Base-by-base conservation (phyloP, 257 asterid species). In the Lavandula angustifolia region DNA sequence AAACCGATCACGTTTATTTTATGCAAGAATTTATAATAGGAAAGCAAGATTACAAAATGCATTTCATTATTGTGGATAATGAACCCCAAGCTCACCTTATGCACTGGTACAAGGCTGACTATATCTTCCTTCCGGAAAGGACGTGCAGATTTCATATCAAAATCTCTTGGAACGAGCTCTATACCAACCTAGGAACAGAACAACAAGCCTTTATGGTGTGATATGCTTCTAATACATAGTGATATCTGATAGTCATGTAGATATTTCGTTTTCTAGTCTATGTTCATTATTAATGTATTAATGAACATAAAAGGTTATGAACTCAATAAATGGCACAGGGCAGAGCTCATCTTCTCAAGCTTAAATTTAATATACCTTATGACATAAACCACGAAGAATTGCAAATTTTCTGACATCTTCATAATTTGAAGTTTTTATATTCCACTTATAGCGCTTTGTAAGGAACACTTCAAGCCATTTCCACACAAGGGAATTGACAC, bases 371-470 rank as follows among this genome's bases (percentile, higher is more conserved):
- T 41, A 58, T 87, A 90, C 97, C 95, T 90, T 90, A 68, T 90
- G 94, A 80, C 97, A 90, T 67, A 90, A 78, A 76, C 97, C 97
- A 67, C 97, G 95, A 74, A 90, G 95, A 76, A 90, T 82, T 56
- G 97, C 94, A 9, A 81, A 82, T 75, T 90, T 90, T 64, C 97
- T 75, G 64, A 85, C 82, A 69, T 87, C 95, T 74, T 85, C 86
- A 72, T 80, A 89, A 74, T 78, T 84, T 61, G 88, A 80, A 64
- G 69, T 79, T 70, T 64, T 84, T 63, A 84, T 80, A 55, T 81
- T 80, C 99, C 99, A 89, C 38, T 82, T 92, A 72, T 82, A 92
- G 72, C 99, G 85, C 77, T 85, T 88, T 76, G 80, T 79, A 71
- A 92, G 84, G 78, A 92, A 92, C 42, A 80, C 84, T 77, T 86